Base-by-base conservation (phyloP, 2,329 filamentous ascomycete species). In the Trichoderma polysporum region DNA sequence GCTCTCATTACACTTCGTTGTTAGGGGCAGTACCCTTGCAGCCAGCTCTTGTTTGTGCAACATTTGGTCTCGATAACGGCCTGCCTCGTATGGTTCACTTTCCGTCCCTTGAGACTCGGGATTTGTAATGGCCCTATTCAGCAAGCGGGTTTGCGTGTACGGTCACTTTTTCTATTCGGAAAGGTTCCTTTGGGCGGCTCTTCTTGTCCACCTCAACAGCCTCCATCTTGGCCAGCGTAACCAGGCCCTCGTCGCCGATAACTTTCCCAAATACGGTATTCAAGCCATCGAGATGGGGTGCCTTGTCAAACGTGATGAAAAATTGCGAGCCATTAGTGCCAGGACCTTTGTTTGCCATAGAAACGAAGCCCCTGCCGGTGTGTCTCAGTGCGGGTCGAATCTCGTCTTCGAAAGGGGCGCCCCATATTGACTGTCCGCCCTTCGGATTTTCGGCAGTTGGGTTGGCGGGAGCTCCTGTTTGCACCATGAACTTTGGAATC, bases 201-300 rank as follows among this genome's bases (percentile, higher is more conserved):
- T 94, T 95, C 81, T 89, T 91, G 78, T 95, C 92, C 56, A 94
- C 87, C 69, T 88, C 86, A 22, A 92, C 78, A 25, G 80, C 84
- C 81, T 95, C 92, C 74, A 95, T 84, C 76, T 86, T 88, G 65
- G 88, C 86, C 72, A 95, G 78, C 5, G 90, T 91, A 39, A 82
- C 86, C 56, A 88, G 73, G 66, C 86, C 84, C 52, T 88, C 87
- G 71, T 90, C 88, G 41, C 86, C 88, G 66, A 90, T 82, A 37
- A 94, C 82, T 76, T 90, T 89, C 12, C 91, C 92, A 79, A 96
- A 94, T 2, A 94, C 89, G 0, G 92, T 94, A 75, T 95, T 95
- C 76, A 92, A 86, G 4, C 91, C 92, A 76, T 95, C 92, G 49
- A 96, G 81, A 79, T 95, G 92, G 41, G 91, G 86, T 29, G 92